These are phyloP conservation scores for Prinsepia uniflora DNA, from an alignment of 306 rosid species.

Conservation along the genomic window DNA sequence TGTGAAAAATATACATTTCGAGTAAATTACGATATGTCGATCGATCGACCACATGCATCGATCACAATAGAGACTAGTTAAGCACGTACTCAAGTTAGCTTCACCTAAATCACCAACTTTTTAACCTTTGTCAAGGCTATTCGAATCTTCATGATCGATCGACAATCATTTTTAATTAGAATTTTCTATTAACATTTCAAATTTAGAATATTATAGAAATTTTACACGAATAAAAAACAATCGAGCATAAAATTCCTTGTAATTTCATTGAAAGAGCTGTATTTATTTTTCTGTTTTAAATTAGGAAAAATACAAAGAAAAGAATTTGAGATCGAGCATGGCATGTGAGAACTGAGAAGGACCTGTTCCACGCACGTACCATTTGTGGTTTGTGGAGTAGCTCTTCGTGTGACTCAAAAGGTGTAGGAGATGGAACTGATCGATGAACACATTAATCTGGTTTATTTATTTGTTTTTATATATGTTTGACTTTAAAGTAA, in stretches of 20 bases:
- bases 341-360: neutral
- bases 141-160: neutral
- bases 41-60: no score
- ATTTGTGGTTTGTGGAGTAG: no score
- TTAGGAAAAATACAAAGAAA: neutral
- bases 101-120: slow-evolving; percentile 1
- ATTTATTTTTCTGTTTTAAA: neutral
- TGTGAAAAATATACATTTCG: neutral
- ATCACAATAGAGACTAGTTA: neutral
- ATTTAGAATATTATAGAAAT: no score
- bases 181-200: no score
- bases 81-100: neutral
- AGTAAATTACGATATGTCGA: neutral
- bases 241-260: neutral
- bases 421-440: no score
- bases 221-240: no score
- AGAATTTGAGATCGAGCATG: neutral
- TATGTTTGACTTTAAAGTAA: neutral
- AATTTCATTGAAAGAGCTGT: neutral
- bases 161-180: neutral
- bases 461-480: neutral
- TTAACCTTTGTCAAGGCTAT: neutral
- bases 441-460: no score
- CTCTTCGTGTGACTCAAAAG: no score
- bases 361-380: neutral